Percentiles rank a stretch among this genome's conserved stretches.
These are phyloP conservation scores for Chaetomidium leptoderma DNA, from an alignment of 495 filamentous ascomycete species.

Conservation along the genomic window DNA sequence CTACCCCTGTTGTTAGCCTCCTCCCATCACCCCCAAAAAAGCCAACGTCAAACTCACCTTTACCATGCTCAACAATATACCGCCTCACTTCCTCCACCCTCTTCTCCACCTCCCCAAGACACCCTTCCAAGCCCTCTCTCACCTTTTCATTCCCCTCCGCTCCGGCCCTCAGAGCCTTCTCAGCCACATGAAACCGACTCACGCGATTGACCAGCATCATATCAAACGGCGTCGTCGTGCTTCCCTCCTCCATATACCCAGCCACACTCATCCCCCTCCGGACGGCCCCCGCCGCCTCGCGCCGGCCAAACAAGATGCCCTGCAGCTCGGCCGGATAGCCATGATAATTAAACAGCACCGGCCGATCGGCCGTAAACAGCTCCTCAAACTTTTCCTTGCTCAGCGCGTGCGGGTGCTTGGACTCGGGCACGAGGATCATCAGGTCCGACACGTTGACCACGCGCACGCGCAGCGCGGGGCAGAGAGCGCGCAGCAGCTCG, in stretches of 20 bases:
- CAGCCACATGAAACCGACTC: conserved; percentile 59
- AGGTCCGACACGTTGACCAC: conserved; percentile 73
- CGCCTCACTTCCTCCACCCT: conserved; percentile 49
- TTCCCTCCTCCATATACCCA: conserved; percentile 69
- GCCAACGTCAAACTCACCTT: conserved; percentile 29
- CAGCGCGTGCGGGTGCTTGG: conserved; percentile 60
- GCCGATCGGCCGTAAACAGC: conserved; percentile 57
- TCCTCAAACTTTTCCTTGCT: conserved; percentile 49
- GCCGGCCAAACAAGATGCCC: conserved; percentile 60
- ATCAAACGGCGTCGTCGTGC: conserved; percentile 68
- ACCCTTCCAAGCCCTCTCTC: conserved; percentile 46
- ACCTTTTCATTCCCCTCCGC: conserved; percentile 44
- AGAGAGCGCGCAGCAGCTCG: conserved; percentile 50
- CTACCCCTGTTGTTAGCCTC: conserved; percentile 28
- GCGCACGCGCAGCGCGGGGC: conserved; percentile 54
- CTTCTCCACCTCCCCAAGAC: conserved; percentile 47
- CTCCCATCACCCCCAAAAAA: background rate
- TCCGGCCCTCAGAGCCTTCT: conserved; percentile 45
- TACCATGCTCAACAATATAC: conserved; percentile 53
- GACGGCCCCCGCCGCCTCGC: no score
- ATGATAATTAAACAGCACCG: conserved; percentile 69
- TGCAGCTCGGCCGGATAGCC: conserved; percentile 61
- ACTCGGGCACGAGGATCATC: conserved; percentile 60
- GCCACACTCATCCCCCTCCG: conserved; percentile 54
- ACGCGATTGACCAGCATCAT: conserved; percentile 68